A percentile compares a stretch with the other conserved stretches of the same genome.
These are phyloP conservation scores for Salvia miltiorrhiza DNA, from an alignment of 257 asterid species.

Conservation along the genomic window DNA sequence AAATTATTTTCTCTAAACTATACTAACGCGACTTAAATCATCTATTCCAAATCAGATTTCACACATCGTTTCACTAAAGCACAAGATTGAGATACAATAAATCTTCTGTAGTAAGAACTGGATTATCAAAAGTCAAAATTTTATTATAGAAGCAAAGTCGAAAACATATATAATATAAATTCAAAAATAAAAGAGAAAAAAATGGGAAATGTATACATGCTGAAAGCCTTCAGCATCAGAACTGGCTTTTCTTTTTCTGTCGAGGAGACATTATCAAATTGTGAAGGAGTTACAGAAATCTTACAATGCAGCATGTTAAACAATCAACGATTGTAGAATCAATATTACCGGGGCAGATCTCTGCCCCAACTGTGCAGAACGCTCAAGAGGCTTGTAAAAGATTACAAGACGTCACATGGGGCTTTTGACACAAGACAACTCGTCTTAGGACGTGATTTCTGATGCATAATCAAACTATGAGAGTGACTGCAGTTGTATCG, in stretches of 20 bases:
- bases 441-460: background rate
- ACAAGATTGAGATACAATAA: background rate
- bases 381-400: constrained; percentile 14
- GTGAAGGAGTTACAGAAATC: constrained; percentile 28
- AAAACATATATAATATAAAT: background rate
- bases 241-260: constrained; percentile 4
- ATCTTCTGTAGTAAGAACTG: background rate
- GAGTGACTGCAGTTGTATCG: background rate
- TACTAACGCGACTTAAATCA: too few relatives aligned
- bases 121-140: background rate
- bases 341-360: constrained; percentile 10
- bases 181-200: background rate
- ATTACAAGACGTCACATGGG: constrained; percentile 15
- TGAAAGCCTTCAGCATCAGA: constrained; percentile 10
- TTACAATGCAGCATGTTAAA: constrained; percentile 27
- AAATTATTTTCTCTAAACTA: too few relatives aligned
- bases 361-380: background rate
- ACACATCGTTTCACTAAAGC: background rate
- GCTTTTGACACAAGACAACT: background rate
- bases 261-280: constrained; percentile 23
- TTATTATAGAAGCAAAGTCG: background rate
- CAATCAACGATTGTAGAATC: constrained; percentile 27
- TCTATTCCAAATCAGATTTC: too few relatives aligned
- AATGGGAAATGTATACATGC: background rate
- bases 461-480: constrained; percentile 12